Base-by-base conservation (phyloP, 257 asterid genomes). In the Petrea volubilis region DNA sequence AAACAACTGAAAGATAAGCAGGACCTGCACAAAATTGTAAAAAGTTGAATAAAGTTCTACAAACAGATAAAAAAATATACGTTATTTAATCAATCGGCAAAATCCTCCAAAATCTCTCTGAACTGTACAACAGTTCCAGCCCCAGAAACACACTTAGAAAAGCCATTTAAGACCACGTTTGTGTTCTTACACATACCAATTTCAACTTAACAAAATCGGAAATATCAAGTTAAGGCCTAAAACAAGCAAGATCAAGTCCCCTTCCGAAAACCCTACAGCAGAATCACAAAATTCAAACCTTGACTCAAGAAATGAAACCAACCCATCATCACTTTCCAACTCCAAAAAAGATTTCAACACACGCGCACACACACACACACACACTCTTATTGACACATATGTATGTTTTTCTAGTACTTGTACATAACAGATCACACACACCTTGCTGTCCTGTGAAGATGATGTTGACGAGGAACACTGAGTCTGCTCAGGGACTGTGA, bases 361-460 rank as follows among this genome's bases (percentile, higher is more conserved):
- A 44, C 64, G 72, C 38, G 21, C 4, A 60, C 31, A 55, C 41
- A 65, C 41, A 41, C 43, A 38, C 43, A 38, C 38, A 31, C 3
- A 31, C 38, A 31, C 38, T 2, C 7, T 2, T 1, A 7, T 38
- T 38, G 4, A 60, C 51, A 44, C 15, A 15, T 15, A 44, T 44
- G 2, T 44, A 14, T 44, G 20, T 38, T 38, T 38, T 14, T n/a
- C n/a, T 15, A 60, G 60, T 15, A 56, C 13, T 25, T 23, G 1
- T 5, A 57, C 41, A 57, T 13, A 20, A 33, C 6, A 50, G 6
- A 15, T 6, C 5, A 52, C 18, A 52, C 68, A 44, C 74, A 90
- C 97, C 96, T 88, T 83, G n/a, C 38, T 60, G 44, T 84, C 77
- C n/a, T 38, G 67, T 59, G 88, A 86, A 74, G 74, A 66, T 13